Evolutionary conservation across 768 basidiomycete genomes (phyloP).

Genomic region (Kondoa subrosea): DNA sequence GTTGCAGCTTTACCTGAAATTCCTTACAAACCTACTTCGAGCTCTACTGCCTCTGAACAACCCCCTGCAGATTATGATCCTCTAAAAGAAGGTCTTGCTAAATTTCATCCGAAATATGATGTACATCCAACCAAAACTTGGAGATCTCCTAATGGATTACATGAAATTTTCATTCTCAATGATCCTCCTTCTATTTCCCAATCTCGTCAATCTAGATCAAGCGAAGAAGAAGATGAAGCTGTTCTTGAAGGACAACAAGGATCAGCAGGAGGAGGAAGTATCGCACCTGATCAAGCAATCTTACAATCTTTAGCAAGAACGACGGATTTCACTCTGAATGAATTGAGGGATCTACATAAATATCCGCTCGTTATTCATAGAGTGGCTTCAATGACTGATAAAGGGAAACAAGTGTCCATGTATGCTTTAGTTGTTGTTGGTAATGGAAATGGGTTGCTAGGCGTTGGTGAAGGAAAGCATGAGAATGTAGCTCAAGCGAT

Average conservation of each 20-base stretch:
- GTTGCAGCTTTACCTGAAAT: not conserved
- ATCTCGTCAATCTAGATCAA: too few relatives aligned
- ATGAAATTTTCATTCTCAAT: not conserved
- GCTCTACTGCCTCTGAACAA: not conserved
- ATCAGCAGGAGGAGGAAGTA: too few relatives aligned
- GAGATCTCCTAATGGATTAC: not conserved
- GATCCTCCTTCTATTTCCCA: not conserved
- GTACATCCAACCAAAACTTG: not conserved
- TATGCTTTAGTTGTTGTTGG: constrained; percentile 57
- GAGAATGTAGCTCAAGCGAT: constrained; percentile 41
- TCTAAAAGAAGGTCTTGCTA: not conserved
- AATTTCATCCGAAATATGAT: not conserved
- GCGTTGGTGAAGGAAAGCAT: constrained; percentile 66
- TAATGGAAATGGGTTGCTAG: constrained; percentile 66
- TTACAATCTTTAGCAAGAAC: not conserved
- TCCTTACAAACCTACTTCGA: not conserved
- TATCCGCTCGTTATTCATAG: constrained; percentile 35
- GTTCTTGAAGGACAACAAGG: too few relatives aligned
- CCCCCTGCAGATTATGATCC: not conserved
- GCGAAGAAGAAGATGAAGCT: too few relatives aligned
- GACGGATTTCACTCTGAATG: constrained; percentile 24
- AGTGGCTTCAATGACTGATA: constrained; percentile 78
- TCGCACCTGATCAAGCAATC: not conserved
- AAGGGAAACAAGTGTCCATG: constrained; percentile 62
- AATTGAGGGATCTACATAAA: constrained; percentile 32